Conservation (phyloP, 2,329 filamentous ascomycete species). For the Calonectria pseudoturangicola region DNA sequence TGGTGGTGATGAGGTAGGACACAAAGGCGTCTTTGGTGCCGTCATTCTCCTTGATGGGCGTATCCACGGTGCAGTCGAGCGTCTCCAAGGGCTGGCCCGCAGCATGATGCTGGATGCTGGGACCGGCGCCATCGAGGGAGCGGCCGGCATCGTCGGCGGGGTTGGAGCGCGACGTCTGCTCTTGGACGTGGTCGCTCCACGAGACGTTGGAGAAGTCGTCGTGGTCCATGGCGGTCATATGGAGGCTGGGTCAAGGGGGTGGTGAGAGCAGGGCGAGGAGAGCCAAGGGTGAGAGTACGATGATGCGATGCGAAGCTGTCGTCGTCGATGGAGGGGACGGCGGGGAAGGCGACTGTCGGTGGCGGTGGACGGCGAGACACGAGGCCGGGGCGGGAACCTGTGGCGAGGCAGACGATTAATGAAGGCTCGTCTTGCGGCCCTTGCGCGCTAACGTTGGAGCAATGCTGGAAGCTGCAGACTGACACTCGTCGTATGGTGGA, state of each 20-base stretch:
- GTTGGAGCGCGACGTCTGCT: constrained; percentile 57
- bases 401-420: constrained; percentile 25
- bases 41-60: constrained; percentile 95
- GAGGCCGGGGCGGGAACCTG: background rate
- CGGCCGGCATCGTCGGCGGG: constrained; percentile 54
- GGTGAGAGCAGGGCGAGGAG: constrained; percentile 4
- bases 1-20: constrained; percentile 94
- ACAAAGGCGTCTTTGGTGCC: constrained; percentile 98
- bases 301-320: constrained; percentile 9
- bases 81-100: constrained; percentile 81
- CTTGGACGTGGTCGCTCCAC: constrained; percentile 79
- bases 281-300: background rate
- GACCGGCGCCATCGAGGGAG: constrained; percentile 66
- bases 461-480: constrained; percentile 28
- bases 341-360: constrained; percentile 14
- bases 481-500: constrained; percentile 33
- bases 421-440: constrained; percentile 18
- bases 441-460: constrained; percentile 22
- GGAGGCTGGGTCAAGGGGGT: constrained; percentile 3
- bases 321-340: constrained; percentile 19
- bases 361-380: constrained; percentile 10
- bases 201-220: constrained; percentile 89
- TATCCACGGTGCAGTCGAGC: constrained; percentile 88
- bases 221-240: constrained; percentile 68
- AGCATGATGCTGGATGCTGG: constrained; percentile 73